Base-by-base conservation (phyloP, 768 basidiomycete species). In the Obba rivulosa region DNA sequence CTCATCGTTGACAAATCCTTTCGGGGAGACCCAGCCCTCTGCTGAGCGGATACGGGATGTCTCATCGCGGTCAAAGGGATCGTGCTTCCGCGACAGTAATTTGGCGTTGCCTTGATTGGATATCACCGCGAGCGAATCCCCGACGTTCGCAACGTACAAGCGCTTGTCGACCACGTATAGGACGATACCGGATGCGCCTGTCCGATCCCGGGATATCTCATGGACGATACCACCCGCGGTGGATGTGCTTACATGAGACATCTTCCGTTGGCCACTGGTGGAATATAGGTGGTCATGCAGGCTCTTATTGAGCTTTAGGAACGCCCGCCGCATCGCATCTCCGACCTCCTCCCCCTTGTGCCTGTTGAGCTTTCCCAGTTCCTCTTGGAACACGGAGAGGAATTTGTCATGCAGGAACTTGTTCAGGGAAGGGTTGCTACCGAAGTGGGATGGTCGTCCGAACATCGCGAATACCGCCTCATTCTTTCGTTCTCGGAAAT, bases 391-490 rank as follows among this genome's bases (percentile, higher is more conserved):
- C 23, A 77, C 76, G 4, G 66, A 57, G 8, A 85, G 66, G 62
- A 95, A 95, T 46, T 81, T 75, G 63, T 94, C 92, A 51, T 86
- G 87, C 4, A 97, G 74, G 61, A 77, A 94, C 65, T 89, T 92
- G 34, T 92, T 80, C 18, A 95, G 69, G 34, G 74, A 74, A 46
- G 87, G 89, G 45, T 81, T 81, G 56, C 70, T 78, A 20, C 69
- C 69, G 5, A 71, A 71, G 3, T 80, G 80, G 17, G 80, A 74
- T 5, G 81, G 73, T 2, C 87, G 80, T 13, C 95, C 94, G 65
- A 98, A 98, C 84, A 99, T 92, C 18, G 92, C 96, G 59, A 99
- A 96, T 17, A 99, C 72, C 11, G 91, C 91, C 63, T 94, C 89
- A 59, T 83, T 81, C 40, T 81, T 76, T 49, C 75, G 71, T 13